These are phyloP conservation scores for Salix arbutifolia DNA, from an alignment of 345 rosid species.

Conservation along the genomic window DNA sequence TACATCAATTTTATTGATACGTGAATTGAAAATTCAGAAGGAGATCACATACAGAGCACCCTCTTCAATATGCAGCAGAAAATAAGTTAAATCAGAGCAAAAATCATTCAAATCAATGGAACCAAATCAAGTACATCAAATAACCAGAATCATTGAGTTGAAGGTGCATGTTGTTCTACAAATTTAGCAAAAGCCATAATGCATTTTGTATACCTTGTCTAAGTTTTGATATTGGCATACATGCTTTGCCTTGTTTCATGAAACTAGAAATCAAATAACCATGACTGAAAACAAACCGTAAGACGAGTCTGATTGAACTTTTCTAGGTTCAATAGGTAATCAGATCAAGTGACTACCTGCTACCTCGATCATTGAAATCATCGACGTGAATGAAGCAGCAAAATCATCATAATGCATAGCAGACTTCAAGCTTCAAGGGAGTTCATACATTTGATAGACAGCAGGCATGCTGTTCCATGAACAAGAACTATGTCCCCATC, in stretches of 20 bases:
- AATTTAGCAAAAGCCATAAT: slow-evolving; percentile 10
- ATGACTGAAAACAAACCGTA: slow-evolving; percentile 11
- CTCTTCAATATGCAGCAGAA: not conserved
- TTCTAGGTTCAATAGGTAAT: slow-evolving; percentile 8
- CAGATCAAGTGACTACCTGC: slow-evolving; percentile 7
- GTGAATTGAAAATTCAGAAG: not conserved
- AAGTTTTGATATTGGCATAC: slow-evolving; percentile 19
- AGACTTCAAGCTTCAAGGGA: slow-evolving; percentile 43
- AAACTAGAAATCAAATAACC: slow-evolving; percentile 13
- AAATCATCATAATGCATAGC: not conserved
- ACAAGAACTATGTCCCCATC: slow-evolving; percentile 58
- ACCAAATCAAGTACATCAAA: slow-evolving; percentile 5
- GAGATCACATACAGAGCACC: not conserved
- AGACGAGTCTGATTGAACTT: slow-evolving; percentile 11
- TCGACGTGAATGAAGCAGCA: slow-evolving; percentile 12
- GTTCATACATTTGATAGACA: slow-evolving; percentile 62
- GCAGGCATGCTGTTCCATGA: slow-evolving; percentile 88
- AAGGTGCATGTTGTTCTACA: slow-evolving; percentile 21
- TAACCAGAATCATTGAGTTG: slow-evolving; percentile 2
- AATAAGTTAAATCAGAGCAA: not conserved
- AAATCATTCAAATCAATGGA: not conserved
- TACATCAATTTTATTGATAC: not conserved
- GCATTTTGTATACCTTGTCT: slow-evolving; percentile 8
- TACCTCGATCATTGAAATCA: slow-evolving; percentile 12
- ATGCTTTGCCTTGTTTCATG: slow-evolving; percentile 7